Conservation (phyloP, 1,284 basidiomycete species). For the Inonotus hispidus region DNA sequence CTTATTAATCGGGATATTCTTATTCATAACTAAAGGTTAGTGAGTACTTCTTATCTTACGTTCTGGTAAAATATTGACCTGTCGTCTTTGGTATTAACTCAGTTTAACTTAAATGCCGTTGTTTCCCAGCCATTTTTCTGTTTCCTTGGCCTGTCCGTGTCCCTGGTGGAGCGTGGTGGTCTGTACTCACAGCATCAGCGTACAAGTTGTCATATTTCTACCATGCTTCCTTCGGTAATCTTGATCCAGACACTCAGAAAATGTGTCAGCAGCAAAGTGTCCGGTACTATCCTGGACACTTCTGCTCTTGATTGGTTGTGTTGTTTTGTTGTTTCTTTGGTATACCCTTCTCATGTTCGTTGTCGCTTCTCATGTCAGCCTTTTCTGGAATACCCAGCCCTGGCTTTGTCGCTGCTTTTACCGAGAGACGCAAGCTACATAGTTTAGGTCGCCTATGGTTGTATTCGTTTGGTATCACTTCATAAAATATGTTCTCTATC, state of each 20-base stretch:
- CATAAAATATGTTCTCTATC: background rate
- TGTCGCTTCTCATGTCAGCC: background rate
- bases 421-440: background rate
- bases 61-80: background rate
- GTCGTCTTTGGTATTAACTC: background rate
- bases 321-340: background rate
- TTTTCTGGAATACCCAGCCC: background rate
- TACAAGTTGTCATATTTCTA: background rate
- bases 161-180: slow-evolving; percentile 12
- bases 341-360: background rate
- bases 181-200: slow-evolving; percentile 2
- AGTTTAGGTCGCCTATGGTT: too few species aligned
- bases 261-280: background rate
- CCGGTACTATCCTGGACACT: background rate
- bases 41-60: background rate
- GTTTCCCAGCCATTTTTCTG: background rate
- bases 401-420: background rate
- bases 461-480: background rate
- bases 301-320: background rate
- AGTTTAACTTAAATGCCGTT: background rate
- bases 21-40: background rate
- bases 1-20: background rate
- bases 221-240: background rate
- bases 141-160: background rate
- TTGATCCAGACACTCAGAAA: background rate